Conservation (phyloP, 1,284 basidiomycete species). For the Apiotrichum sp. region DNA sequence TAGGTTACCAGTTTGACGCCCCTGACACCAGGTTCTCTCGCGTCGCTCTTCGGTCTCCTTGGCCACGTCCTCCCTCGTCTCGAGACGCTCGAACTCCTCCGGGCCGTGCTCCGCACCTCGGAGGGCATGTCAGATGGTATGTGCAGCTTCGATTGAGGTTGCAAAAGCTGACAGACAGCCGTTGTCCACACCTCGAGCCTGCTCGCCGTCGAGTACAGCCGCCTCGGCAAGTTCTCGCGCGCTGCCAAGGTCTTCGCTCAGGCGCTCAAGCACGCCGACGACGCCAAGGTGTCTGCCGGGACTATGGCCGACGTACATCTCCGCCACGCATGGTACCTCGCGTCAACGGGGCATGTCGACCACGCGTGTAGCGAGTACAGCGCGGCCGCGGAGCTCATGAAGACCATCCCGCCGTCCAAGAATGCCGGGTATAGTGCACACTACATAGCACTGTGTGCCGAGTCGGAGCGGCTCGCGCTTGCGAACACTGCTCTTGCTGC, state of each 20-base stretch:
- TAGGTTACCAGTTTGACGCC: too few species aligned
- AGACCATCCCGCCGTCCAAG: conserved; percentile 14
- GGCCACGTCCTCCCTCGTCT: conserved; percentile 51
- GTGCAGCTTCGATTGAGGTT: neutral
- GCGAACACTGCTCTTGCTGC: conserved; percentile 63
- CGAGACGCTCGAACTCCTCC: conserved; percentile 51
- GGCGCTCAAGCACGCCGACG: conserved; percentile 49
- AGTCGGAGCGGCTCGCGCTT: conserved; percentile 63
- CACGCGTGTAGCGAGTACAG: conserved; percentile 48
- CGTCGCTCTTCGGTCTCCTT: conserved; percentile 62
- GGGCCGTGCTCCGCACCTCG: conserved; percentile 53
- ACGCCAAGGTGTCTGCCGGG: conserved; percentile 22
- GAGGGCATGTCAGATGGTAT: conserved; percentile 44
- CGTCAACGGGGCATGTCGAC: conserved; percentile 56
- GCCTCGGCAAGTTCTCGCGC: conserved; percentile 64
- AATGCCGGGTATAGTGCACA: conserved; percentile 54
- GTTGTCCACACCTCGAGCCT: conserved; percentile 62
- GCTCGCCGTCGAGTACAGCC: conserved; percentile 68
- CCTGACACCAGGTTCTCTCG: conserved; percentile 28
- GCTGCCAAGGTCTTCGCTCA: conserved; percentile 61
- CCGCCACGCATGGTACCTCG: conserved; percentile 61
- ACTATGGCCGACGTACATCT: conserved; percentile 57
- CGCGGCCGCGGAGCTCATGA: conserved; percentile 49
- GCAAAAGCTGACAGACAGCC: conserved; percentile 46
- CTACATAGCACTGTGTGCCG: conserved; percentile 55